Evolutionary conservation across 441 rosid species (phyloP).

Genomic region (Adansonia gregorii): DNA sequence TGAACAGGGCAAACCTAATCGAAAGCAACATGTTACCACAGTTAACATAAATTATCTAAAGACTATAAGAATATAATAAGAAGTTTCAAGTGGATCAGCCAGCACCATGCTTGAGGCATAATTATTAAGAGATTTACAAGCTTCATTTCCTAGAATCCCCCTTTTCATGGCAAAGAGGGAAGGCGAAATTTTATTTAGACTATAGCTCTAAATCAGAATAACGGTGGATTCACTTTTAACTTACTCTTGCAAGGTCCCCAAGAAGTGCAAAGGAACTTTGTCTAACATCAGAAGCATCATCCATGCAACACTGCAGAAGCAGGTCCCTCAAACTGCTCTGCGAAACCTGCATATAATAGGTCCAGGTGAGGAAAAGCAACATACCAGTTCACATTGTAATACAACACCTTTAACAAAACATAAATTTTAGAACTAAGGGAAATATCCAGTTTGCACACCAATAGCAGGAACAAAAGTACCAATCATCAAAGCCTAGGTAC

Average conservation of each 20-base stretch:
- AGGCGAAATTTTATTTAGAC: constrained; percentile 1
- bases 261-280: constrained; percentile 99
- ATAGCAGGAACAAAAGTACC: constrained; percentile 13
- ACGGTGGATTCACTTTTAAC: constrained; percentile 30
- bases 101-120: constrained; percentile 1
- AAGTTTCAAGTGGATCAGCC: constrained; percentile 15
- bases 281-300: constrained; percentile 86
- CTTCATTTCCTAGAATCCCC: background rate
- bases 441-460: constrained; percentile 16
- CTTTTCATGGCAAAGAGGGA: background rate
- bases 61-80: constrained; percentile 16
- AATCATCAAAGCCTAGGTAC: constrained; percentile 3
- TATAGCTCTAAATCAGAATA: background rate
- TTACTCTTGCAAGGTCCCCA: constrained; percentile 96
- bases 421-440: background rate
- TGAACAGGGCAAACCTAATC: constrained; percentile 78
- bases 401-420: background rate
- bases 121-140: background rate
- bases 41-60: constrained; percentile 16
- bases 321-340: constrained; percentile 81
- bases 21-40: background rate
- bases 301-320: constrained; percentile 92
- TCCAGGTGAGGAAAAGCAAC: background rate
- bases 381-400: constrained; percentile 4
- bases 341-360: constrained; percentile 57